Percentiles rank a stretch among this genome's conserved stretches.
Evolutionary conservation across 192 early-diverging fungal species (phyloP).

Genomic region (Gryganskiella cystojenkinii): DNA sequence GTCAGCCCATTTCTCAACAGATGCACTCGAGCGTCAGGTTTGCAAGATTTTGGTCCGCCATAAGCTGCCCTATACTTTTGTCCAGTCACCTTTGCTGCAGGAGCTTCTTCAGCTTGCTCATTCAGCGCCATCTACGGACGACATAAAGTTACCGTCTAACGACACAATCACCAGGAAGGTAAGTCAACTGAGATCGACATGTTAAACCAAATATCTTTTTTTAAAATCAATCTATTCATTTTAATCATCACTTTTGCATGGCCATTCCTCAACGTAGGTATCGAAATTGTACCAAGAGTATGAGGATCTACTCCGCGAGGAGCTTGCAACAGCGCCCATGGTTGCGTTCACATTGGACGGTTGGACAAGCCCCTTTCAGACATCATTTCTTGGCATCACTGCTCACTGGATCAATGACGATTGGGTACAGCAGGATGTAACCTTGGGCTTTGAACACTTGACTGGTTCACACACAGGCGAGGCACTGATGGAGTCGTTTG

Average conservation of each 20-base stretch:
- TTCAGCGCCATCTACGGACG: slow-evolving; percentile 8
- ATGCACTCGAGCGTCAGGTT: slow-evolving; percentile 11
- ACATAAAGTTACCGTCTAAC: slow-evolving; percentile 23
- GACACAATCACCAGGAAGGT: slow-evolving; percentile 27
- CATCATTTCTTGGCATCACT: slow-evolving; percentile 16
- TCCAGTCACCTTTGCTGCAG: neutral
- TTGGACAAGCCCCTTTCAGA: slow-evolving; percentile 24
- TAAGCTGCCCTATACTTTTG: slow-evolving; percentile 27
- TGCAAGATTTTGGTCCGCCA: slow-evolving; percentile 26
- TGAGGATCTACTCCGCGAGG: neutral
- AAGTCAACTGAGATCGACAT: slow-evolving; percentile 4
- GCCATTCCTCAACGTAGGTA: slow-evolving; percentile 3
- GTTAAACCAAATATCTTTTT: neutral
- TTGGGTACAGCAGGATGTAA: slow-evolving; percentile 20
- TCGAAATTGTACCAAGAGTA: neutral
- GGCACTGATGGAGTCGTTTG: slow-evolving; percentile 20
- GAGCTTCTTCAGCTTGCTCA: slow-evolving; percentile 21
- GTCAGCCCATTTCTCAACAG: slow-evolving; percentile 20
- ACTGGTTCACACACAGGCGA: slow-evolving; percentile 22
- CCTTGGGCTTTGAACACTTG: slow-evolving; percentile 17
- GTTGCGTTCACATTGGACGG: slow-evolving; percentile 28
- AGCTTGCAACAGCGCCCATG: slow-evolving; percentile 17
- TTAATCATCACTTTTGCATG: neutral
- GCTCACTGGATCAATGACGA: slow-evolving; percentile 26
- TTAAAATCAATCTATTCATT: neutral